phyloP scores from a whole-genome alignment of 257 asterid species.

The Solanum bulbocastanum region DNA sequence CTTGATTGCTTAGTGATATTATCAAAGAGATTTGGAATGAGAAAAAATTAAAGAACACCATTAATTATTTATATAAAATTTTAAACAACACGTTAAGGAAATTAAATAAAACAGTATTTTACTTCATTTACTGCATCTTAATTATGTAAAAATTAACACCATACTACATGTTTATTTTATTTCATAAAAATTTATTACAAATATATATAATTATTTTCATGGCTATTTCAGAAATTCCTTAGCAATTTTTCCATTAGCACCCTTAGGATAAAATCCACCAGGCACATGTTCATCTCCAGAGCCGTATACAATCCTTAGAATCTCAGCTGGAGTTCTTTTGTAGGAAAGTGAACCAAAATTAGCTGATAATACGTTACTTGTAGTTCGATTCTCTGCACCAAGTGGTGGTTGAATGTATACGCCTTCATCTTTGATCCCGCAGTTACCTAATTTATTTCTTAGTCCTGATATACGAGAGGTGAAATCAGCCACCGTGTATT shows the following conservation, averaged over 20 bases:
- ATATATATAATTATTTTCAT: background rate
- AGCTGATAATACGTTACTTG: conserved; percentile 29
- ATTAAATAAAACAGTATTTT: background rate
- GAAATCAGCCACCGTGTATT: conserved; percentile 28
- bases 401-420: conserved; percentile 16
- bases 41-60: background rate
- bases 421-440: conserved; percentile 40
- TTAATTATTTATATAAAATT: background rate
- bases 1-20: background rate
- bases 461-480: conserved; percentile 25
- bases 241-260: conserved; percentile 41
- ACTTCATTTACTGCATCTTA: background rate
- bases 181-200: background rate
- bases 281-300: conserved; percentile 26
- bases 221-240: background rate
- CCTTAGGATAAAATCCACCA: conserved; percentile 32
- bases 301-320: conserved; percentile 20
- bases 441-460: conserved; percentile 22
- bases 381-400: conserved; percentile 24
- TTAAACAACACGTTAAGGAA: background rate
- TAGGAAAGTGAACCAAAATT: conserved; percentile 27
- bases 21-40: background rate
- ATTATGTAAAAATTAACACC: background rate
- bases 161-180: background rate
- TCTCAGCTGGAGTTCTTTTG: conserved; percentile 21